Base-by-base conservation (phyloP, 2,329 filamentous ascomycete species). In the Penicillium thymicola region DNA sequence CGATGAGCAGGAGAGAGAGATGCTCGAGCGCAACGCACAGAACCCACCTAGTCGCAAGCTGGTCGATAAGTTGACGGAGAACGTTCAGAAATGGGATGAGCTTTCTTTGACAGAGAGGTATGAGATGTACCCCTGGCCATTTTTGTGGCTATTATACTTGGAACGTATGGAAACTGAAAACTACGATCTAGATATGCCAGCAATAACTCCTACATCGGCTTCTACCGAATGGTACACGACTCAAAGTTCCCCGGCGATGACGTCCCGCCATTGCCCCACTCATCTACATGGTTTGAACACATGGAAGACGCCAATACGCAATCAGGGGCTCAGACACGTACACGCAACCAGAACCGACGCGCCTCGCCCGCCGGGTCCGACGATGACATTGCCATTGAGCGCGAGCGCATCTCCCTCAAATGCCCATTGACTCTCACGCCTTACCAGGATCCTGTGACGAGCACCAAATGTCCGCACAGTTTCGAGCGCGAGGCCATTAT, bases 141-240 rank as follows among this genome's bases (percentile, higher is more conserved):
- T 55, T 1, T 23, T 11, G 21, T n/a, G 28, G 3, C 21, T 25
- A 2, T 11, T 34, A 4, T 21, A 45, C 11, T 27, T 5, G 21
- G 13, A 28, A 67, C 66, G 0, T 74, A 34, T 51, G 52, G 34
- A 10, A 18, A 41, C 45, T 62, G 53, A 61, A 49, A 37, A 23
- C 54, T 43, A 45, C 32, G 30, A 38, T 57, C 36, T 49, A 74
- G 72, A 61, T 89, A 89, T 67, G 78, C 82, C 5, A 73, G 77
- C 9, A 78, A 88, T 65, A 84, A 86, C 62, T 75, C 79, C 50
- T 89, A 89, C 70, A 75, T 79, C 46, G 77, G 78, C 23, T 89
- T 88, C 76, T 84, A 85, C 67, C 75, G 77, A 9, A 72, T 82
- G n/a, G 76, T 87, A 3, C 85, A 88, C 68, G 84, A 87, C 62